Base-by-base conservation (phyloP, 257 asterid genomes). In the Solanum clarkiae region DNA sequence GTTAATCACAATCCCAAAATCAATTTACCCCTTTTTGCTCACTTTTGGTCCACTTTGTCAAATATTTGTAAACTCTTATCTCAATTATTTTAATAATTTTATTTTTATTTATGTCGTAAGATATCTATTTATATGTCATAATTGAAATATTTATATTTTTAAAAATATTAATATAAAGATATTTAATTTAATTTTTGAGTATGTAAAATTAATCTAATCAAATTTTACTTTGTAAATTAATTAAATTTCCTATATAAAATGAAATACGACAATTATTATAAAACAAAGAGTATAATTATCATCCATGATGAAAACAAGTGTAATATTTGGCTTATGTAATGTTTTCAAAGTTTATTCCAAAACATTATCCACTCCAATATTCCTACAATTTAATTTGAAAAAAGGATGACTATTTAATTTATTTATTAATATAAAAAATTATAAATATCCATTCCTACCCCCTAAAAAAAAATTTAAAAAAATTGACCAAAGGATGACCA, bases 21-120 rank as follows among this genome's bases (percentile, higher is more conserved):
- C 40, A 83, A 85, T 90, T 89, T 88, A 91, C 91, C 89, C 90
- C 88, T 86, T 86, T 85, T 81, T 71, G 72, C 42, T 81, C 63
- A 70, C 29, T 87, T 80, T 69, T 47, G 86, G 85, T 84, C 90
- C 88, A 86, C 91, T 57, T 9, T 57, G 26, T 57, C 26, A 57
- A 57, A 57, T 57, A 20, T 57, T 1, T 57, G 4, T 55, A 55
- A 55, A 55, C 60, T 55, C 60, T 55, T 7, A 55, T 15, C n/a
- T 16, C n/a, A 6, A 55, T 55, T 7, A 16, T 54, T 7, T 56
- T 16, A 1, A 56, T 4, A 20, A 20, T 57, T 57, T 20, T 18
- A 57, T 20, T 1, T 0, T 8, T 57, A 57, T 57, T 57, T 57
- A 18, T 57, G 0, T 8, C 9, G 2, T 57, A 18, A 57, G 2